phyloP scores from a whole-genome alignment of 140 eudicot genomes.

The Cichorium intybus region DNA sequence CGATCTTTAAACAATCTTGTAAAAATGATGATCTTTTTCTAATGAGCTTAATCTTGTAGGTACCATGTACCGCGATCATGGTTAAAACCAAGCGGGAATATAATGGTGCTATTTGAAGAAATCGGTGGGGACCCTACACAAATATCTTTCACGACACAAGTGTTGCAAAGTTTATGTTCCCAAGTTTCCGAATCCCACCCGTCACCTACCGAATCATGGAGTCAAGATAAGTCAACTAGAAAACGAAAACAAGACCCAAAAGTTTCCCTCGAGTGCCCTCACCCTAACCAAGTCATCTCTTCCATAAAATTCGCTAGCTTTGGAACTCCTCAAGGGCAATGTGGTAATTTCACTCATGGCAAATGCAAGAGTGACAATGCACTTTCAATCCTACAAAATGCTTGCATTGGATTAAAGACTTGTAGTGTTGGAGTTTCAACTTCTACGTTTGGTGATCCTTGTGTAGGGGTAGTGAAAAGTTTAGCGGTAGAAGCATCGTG shows the following conservation, averaged over 20 bases:
- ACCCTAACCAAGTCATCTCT: slow-evolving; percentile 67
- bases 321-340: slow-evolving; percentile 84
- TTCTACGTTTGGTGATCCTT: slow-evolving; percentile 73
- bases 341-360: slow-evolving; percentile 89
- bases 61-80: slow-evolving; percentile 94
- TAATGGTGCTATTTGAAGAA: slow-evolving; percentile 84
- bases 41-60: slow-evolving; percentile 36
- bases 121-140: slow-evolving; percentile 84
- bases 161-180: slow-evolving; percentile 62
- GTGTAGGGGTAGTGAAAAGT: slow-evolving; percentile 61
- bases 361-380: slow-evolving; percentile 67
- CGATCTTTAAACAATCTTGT: no score
- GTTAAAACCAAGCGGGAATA: slow-evolving; percentile 67
- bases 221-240: slow-evolving; percentile 38
- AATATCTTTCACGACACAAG: slow-evolving; percentile 61
- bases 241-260: slow-evolving; percentile 44
- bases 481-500: slow-evolving; percentile 94
- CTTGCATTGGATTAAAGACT: slow-evolving; percentile 69
- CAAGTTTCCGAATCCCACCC: slow-evolving; percentile 79
- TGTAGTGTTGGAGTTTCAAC: slow-evolving; percentile 65
- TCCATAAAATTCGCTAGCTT: slow-evolving; percentile 90
- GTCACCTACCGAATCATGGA: slow-evolving; percentile 68
- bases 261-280: slow-evolving; percentile 64
- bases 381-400: slow-evolving; percentile 65
- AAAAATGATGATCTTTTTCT: background rate